Conservation (phyloP, 2,329 filamentous ascomycete genomes). For the Fusarium sp. region DNA sequence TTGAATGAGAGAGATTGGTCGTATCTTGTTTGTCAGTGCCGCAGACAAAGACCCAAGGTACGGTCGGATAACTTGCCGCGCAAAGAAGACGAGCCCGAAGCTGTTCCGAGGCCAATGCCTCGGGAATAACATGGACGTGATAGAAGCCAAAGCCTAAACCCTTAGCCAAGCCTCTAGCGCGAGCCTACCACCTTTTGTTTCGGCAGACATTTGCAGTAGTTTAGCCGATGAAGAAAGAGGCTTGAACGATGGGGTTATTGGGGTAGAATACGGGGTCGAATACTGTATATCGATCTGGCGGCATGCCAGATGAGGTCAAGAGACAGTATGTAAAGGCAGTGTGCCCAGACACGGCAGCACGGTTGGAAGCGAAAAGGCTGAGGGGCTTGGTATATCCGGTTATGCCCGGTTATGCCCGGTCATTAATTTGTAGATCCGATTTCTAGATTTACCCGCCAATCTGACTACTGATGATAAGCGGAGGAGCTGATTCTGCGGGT, state of each 20-base stretch:
- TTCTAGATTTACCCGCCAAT: constrained; percentile 3
- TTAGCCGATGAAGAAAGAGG: constrained; percentile 13
- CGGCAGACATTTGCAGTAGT: constrained; percentile 11
- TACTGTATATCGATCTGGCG: background rate
- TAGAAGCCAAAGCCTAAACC: constrained; percentile 13
- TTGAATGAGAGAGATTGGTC: background rate
- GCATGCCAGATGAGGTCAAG: too few species aligned
- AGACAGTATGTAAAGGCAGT: background rate
- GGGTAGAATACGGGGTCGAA: background rate
- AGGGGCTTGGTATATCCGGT: constrained; percentile 5
- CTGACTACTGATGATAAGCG: background rate
- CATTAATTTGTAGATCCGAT: constrained; percentile 33
- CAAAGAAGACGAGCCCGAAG: constrained; percentile 6
- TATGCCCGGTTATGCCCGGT: constrained; percentile 28
- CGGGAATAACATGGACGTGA: constrained; percentile 42
- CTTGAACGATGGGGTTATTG: constrained; percentile 18
- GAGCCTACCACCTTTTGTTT: background rate
- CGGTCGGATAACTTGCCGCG: constrained; percentile 2
- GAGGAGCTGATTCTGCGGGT: background rate
- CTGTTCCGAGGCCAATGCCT: constrained; percentile 1
- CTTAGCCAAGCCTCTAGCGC: constrained; percentile 26
- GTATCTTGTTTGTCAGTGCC: constrained; percentile 1
- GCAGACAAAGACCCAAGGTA: constrained; percentile 6
- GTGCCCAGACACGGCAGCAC: background rate
- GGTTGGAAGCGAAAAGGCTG: constrained; percentile 4